Evolutionary conservation across 2,329 filamentous ascomycete genomes (phyloP), one percentile per base, ranked within the genome.

Genomic region (Colletotrichum nymphaeae): DNA sequence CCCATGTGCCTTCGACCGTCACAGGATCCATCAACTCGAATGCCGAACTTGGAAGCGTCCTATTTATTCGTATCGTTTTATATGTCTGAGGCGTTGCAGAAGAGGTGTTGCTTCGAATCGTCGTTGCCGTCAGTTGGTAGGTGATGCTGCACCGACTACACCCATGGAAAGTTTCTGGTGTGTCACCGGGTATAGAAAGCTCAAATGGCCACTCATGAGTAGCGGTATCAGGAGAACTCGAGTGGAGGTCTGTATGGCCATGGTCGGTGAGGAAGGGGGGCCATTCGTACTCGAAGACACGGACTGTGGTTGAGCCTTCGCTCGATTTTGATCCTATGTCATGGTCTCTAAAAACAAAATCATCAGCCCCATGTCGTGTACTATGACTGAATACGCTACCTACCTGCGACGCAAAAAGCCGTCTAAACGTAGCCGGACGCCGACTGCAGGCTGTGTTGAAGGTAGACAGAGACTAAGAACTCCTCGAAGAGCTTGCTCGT

Each of bases 21-120:
- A 30, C 26, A 4, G 70, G 46, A n/a, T 73, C 70, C 70, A 73
- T 73, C 9, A 69, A 19, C 53, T 72, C 69, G 19, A 72, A 72
- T 1, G 59, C 66, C 8, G 70, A 69, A 42, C 32, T 56, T 2
- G 57, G 46, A 1, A 65, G 32, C 16, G 70, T 69, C 11, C 70
- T 32, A 35, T 56, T 73, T 16, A 73, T 57, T 3, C 66, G 66
- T 9, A 73, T 30, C 11, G 60, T 46, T 3, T 42, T 57, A 3
- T 64, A 60, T 11, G 66, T 59, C 1, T 65, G 67, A 1, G 70
- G 70, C 5, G 24, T 32, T 1, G 52, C 42, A 0, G 46, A 37
- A 2, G 62, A 60, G 4, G 42, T 46, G 4, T 63, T 59, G 19
- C 22, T 35, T 8, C 70, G 59, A 3, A 73, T 62, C 9, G 70